Conservation (phyloP, 1,284 basidiomycete genomes). For the Uromyces viciae-fabae region DNA sequence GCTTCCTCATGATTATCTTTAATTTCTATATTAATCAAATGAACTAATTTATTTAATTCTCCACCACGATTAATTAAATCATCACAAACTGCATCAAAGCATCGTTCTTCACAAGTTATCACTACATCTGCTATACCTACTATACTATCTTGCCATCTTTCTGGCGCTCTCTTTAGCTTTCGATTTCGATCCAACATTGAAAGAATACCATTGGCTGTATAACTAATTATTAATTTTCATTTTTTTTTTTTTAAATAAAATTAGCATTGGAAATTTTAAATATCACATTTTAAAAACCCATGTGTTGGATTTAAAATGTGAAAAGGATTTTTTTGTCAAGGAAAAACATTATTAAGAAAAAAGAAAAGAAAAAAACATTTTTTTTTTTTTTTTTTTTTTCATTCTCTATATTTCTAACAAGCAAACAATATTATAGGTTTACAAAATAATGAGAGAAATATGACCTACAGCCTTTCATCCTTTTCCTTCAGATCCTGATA, state of each 20-base stretch:
- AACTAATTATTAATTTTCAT: too few species aligned
- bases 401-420: too few species aligned
- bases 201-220: constrained; percentile 91
- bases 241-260: too few species aligned
- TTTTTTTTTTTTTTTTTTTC: too few species aligned
- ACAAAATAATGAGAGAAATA: constrained; percentile 1
- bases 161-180: constrained; percentile 83
- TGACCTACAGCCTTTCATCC: constrained; percentile 73
- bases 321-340: too few species aligned
- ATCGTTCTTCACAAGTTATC: constrained; percentile 97
- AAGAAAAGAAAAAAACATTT: too few species aligned
- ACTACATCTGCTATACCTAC: constrained; percentile 80
- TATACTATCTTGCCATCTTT: constrained; percentile 90
- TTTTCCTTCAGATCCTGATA: constrained; percentile 86
- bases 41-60: constrained; percentile 87
- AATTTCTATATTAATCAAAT: constrained; percentile 97
- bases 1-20: constrained; percentile 99
- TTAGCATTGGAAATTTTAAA: too few species aligned
- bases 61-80: constrained; percentile 83
- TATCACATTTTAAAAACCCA: too few species aligned
- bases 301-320: too few species aligned
- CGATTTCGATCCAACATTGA: constrained; percentile 97
- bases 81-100: constrained; percentile 97
- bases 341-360: too few species aligned
- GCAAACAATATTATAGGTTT: too few species aligned